Percentiles rank a stretch among this genome's conserved stretches.
These are phyloP conservation scores for Dryas octopetala DNA, from an alignment of 306 rosid species.

Conservation along the genomic window DNA sequence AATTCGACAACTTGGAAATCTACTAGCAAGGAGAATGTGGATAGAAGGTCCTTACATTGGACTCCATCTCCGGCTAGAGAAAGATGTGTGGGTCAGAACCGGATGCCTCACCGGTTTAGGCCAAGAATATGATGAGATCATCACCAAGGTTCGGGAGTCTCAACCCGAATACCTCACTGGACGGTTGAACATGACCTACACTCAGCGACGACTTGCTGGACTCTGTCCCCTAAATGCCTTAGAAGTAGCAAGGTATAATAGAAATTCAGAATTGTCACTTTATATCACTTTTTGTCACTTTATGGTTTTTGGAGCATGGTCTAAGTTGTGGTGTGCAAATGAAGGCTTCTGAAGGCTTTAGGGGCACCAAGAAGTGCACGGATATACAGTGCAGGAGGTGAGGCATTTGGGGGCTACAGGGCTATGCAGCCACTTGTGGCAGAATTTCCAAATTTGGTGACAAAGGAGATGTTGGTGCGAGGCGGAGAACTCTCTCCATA, in stretches of 20 bases:
- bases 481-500: conserved; percentile 47
- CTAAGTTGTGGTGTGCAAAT: background rate
- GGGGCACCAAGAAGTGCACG: conserved; percentile 46
- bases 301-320: too few relatives aligned
- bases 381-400: conserved; percentile 56
- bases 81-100: conserved; percentile 61
- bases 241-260: conserved; percentile 48
- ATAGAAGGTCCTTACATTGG: conserved; percentile 60
- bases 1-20: conserved; percentile 45
- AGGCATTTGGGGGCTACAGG: conserved; percentile 45
- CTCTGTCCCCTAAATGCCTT: conserved; percentile 53
- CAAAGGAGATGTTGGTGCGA: conserved; percentile 45
- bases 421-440: conserved; percentile 48
- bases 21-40: conserved; percentile 56
- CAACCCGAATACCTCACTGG: conserved; percentile 51
- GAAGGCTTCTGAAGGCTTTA: conserved; percentile 52
- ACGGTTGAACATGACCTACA: conserved; percentile 40
- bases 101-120: conserved; percentile 65
- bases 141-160: conserved; percentile 33
- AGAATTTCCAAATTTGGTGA: conserved; percentile 49
- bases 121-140: conserved; percentile 32
- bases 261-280: too few relatives aligned
- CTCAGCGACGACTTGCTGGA: conserved; percentile 42
- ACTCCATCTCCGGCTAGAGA: conserved; percentile 57
- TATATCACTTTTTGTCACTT: background rate